These are phyloP conservation scores for Oryza rufipogon DNA, from an alignment of 176 grass and related monocot species.

Conservation along the genomic window DNA sequence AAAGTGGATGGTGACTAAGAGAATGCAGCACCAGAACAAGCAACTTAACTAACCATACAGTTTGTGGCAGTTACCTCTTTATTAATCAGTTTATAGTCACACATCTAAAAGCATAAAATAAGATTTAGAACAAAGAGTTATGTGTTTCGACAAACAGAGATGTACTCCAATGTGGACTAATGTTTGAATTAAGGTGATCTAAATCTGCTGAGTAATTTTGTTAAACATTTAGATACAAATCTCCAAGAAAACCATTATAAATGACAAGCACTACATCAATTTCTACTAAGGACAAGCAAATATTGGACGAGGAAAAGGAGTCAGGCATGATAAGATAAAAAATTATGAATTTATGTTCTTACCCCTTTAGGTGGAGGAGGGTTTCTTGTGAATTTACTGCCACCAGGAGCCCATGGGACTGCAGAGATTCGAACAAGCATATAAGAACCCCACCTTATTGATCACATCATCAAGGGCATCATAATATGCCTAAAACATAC, in stretches of 20 bases:
- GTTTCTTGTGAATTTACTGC: constrained; percentile 87
- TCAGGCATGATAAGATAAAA: neutral
- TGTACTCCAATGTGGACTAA: neutral
- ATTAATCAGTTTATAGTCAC: neutral
- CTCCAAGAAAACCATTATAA: neutral
- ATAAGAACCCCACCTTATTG: constrained; percentile 6
- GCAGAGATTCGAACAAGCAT: constrained; percentile 34
- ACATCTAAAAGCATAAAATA: neutral
- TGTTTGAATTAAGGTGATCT: neutral
- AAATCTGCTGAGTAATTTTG: neutral
- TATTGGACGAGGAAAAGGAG: neutral
- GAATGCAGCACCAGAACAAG: neutral
- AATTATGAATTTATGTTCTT: constrained; percentile 42
- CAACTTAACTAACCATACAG: neutral
- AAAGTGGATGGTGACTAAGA: neutral
- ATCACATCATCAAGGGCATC: neutral
- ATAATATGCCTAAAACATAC: neutral
- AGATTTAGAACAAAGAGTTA: neutral
- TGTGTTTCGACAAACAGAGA: neutral
- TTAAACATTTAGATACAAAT: neutral
- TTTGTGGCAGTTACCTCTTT: neutral
- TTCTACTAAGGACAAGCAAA: neutral
- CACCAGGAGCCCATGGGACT: constrained; percentile 97
- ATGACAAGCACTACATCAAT: neutral
- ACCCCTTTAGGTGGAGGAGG: constrained; percentile 94